These are phyloP conservation scores for Xerocomellus intermedius DNA, from an alignment of 768 basidiomycete genomes.

Conservation along the genomic window DNA sequence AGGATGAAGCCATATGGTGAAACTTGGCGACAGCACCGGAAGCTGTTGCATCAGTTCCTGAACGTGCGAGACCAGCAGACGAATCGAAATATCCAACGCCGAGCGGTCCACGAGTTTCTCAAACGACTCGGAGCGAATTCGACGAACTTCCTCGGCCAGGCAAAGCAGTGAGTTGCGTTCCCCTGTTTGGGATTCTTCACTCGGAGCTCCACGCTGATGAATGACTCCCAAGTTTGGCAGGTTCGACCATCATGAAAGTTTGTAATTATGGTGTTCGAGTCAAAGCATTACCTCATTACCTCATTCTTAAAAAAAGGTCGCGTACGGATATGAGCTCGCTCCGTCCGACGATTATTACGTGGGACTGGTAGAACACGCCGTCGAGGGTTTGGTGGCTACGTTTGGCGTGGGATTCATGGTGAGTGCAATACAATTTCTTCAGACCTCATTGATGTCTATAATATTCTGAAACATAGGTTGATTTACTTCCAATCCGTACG, in stretches of 20 bases:
- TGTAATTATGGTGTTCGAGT: background rate
- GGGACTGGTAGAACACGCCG: background rate
- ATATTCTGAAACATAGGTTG: background rate
- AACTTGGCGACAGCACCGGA: background rate
- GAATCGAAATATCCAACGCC: slow-evolving; percentile 2
- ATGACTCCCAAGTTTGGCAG: background rate
- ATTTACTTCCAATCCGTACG: slow-evolving; percentile 1
- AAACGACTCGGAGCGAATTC: background rate
- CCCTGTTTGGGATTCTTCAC: too few species aligned
- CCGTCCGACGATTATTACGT: slow-evolving; percentile 4
- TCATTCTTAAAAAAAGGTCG: background rate
- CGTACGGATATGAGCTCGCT: slow-evolving; percentile 4
- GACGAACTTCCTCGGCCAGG: background rate
- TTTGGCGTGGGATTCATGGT: slow-evolving; percentile 8
- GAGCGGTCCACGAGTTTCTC: background rate
- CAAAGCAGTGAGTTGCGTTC: background rate
- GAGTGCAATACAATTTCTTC: background rate
- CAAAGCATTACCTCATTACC: background rate
- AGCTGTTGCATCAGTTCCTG: background rate
- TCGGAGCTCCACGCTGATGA: background rate
- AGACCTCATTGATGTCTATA: background rate
- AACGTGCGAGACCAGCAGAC: background rate
- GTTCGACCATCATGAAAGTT: slow-evolving; percentile 2
- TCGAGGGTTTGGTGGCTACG: slow-evolving; percentile 4
- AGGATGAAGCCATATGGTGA: background rate